phyloP scores from a whole-genome alignment of 179 eudicot genomes.

The Carnegiea gigantea region DNA sequence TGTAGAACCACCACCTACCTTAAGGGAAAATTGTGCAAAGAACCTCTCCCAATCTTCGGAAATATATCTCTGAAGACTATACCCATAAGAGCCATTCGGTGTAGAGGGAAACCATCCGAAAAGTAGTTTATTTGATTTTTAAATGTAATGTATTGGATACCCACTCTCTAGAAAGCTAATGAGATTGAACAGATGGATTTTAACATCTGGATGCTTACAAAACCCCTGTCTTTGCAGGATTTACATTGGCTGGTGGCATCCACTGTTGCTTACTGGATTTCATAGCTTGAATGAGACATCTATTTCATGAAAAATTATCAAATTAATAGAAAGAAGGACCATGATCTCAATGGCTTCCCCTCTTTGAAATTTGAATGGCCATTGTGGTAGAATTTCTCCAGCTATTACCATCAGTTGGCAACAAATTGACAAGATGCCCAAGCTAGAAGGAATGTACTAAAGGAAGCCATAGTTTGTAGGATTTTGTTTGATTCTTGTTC shows the following conservation, averaged over 20 bases:
- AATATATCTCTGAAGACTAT: too few relatives aligned
- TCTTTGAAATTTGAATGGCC: not conserved
- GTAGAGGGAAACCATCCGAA: too few relatives aligned
- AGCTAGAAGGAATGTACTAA: not conserved
- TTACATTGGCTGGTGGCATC: not conserved
- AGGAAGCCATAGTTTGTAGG: not conserved
- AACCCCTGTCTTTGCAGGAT: not conserved
- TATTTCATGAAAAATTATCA: not conserved
- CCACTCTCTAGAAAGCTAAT: not conserved
- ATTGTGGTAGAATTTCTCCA: not conserved
- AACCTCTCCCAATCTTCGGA: too few relatives aligned
- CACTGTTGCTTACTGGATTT: not conserved
- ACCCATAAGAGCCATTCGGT: too few relatives aligned
- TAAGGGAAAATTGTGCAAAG: too few relatives aligned
- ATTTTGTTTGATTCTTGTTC: not conserved
- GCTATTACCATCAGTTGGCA: not conserved
- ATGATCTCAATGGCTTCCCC: not conserved
- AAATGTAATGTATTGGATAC: not conserved
- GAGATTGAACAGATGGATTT: not conserved
- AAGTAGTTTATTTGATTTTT: not conserved
- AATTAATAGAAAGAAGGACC: not conserved
- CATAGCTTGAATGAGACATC: not conserved
- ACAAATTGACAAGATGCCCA: slow-evolving; percentile 2
- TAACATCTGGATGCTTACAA: not conserved
- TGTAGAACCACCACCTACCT: too few relatives aligned